Evolutionary conservation across 768 basidiomycete species (phyloP).

Genomic region (Kondoa malvinella): DNA sequence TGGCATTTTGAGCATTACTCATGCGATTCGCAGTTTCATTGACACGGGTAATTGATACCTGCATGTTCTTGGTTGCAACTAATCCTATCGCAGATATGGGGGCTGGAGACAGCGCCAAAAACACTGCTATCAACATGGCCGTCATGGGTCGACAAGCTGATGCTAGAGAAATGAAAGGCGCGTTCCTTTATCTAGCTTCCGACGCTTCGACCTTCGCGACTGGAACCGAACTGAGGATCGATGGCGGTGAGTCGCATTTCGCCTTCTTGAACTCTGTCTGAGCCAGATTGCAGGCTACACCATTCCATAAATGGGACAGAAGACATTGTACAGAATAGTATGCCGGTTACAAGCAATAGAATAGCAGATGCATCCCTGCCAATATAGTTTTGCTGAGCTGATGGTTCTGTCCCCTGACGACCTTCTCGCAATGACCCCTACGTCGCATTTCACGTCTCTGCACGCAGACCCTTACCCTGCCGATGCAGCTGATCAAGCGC

Average conservation of each 20-base stretch:
- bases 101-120: background rate
- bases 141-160: constrained; percentile 22
- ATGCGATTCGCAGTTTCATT: background rate
- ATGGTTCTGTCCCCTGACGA: too few species aligned
- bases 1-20: constrained; percentile 5
- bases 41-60: background rate
- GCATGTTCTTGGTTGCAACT: background rate
- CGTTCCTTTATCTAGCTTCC: constrained; percentile 29
- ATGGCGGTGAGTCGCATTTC: constrained; percentile 3
- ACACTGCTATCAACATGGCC: background rate
- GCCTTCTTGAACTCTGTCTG: background rate
- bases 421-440: background rate
- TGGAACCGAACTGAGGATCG: constrained; percentile 29
- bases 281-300: background rate
- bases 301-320: background rate
- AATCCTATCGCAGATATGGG: background rate
- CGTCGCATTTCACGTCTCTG: background rate
- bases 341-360: too few species aligned
- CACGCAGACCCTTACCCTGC: constrained; percentile 1
- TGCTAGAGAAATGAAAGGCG: constrained; percentile 19
- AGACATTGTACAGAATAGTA: too few species aligned
- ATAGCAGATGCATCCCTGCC: too few species aligned
- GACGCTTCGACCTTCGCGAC: constrained; percentile 31
- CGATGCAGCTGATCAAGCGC: background rate
- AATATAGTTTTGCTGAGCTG: too few species aligned